phyloP scores from a whole-genome alignment of 2,329 filamentous ascomycete genomes.

The Diplodia sapinea region DNA sequence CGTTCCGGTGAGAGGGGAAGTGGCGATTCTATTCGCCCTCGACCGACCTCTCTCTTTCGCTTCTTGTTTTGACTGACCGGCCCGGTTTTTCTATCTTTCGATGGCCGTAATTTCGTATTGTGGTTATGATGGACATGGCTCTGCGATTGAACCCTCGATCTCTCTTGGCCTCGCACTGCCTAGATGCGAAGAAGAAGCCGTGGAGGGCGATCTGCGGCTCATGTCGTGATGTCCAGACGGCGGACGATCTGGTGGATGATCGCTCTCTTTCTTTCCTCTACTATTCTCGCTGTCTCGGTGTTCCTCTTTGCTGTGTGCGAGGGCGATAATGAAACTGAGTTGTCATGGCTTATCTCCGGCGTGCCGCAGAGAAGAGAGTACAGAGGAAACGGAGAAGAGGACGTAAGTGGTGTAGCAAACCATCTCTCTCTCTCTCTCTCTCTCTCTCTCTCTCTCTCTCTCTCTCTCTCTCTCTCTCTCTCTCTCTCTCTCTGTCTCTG shows the following conservation, averaged over 20 bases:
- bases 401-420: too few species aligned
- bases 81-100: not conserved
- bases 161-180: not conserved
- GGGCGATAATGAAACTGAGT: not conserved
- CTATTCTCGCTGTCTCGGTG: too few species aligned
- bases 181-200: not conserved
- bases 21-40: not conserved
- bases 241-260: not conserved
- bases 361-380: not conserved
- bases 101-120: not conserved
- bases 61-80: too few species aligned
- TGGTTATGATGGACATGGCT: not conserved
- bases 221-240: not conserved
- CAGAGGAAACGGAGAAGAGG: not conserved
- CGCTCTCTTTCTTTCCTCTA: not conserved
- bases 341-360: not conserved
- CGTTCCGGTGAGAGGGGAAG: not conserved
- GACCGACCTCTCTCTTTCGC: not conserved
- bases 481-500: too few species aligned
- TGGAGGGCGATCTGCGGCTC: not conserved
- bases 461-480: too few species aligned
- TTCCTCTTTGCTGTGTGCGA: too few species aligned
- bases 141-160: not conserved
- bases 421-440: too few species aligned
- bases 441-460: too few species aligned